phyloP scores from a whole-genome alignment of 352 stramenopile species.

The Pilasporangium apinafurcum region DNA sequence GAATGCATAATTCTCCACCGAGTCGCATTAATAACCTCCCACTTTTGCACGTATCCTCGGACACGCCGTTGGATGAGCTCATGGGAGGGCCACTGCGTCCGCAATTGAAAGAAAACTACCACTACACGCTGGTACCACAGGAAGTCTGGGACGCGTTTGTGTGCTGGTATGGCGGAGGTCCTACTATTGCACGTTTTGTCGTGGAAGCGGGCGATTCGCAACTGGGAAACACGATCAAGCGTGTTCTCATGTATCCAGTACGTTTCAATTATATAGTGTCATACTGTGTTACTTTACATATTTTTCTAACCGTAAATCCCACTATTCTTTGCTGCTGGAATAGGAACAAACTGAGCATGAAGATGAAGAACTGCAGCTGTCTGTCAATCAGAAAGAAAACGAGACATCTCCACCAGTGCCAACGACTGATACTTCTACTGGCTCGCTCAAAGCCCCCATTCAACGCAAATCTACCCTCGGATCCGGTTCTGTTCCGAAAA shows the following conservation, averaged over 20 bases:
- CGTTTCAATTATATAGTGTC: neutral
- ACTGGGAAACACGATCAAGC: conserved; percentile 53
- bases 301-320: neutral
- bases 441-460: conserved; percentile 18
- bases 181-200: conserved; percentile 69
- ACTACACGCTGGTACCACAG: conserved; percentile 65
- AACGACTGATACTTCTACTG: neutral
- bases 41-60: conserved; percentile 40
- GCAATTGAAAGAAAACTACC: conserved; percentile 66
- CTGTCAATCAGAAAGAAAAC: conserved; percentile 6
- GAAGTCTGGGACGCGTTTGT: conserved; percentile 75
- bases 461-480: conserved; percentile 1
- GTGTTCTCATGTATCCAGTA: conserved; percentile 74
- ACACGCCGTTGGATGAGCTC: conserved; percentile 46
- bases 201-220: conserved; percentile 49
- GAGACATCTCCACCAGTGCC: neutral
- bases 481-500: conserved; percentile 29
- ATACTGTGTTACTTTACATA: neutral
- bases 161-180: conserved; percentile 63
- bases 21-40: conserved; percentile 61
- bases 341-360: conserved; percentile 32
- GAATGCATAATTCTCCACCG: conserved; percentile 13
- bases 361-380: conserved; percentile 6
- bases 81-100: conserved; percentile 59
- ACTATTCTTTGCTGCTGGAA: too few species aligned